These are phyloP conservation scores for Talaromyces thailandensis DNA, from an alignment of 495 filamentous ascomycete species.

Conservation along the genomic window DNA sequence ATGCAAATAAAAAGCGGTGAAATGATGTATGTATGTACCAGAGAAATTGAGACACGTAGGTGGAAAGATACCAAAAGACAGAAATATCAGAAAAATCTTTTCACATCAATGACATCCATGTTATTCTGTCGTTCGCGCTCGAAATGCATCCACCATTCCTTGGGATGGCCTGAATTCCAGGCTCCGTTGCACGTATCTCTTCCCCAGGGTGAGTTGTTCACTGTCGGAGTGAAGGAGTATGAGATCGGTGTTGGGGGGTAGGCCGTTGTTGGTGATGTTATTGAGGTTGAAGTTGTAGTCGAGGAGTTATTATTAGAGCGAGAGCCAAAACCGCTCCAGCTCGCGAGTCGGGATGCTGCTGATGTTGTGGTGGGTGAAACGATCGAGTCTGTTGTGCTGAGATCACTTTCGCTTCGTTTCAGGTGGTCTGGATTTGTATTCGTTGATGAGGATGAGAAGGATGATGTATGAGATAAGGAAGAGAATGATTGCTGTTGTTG, in stretches of 20 bases:
- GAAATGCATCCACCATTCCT: conserved; percentile 44
- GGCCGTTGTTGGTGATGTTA: conserved; percentile 1
- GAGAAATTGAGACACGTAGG: not conserved
- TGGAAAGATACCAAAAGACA: conserved; percentile 8
- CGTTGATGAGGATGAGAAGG: not conserved
- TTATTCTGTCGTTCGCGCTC: conserved; percentile 37
- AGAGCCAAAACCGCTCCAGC: conserved; percentile 2
- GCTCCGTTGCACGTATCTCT: conserved; percentile 39
- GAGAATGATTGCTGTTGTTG: conserved; percentile 1
- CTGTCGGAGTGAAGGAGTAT: conserved; percentile 20
- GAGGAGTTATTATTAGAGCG: not conserved
- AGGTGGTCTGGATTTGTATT: not conserved
- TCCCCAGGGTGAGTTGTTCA: conserved; percentile 30
- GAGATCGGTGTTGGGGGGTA: conserved; percentile 31
- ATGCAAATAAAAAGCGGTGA: not conserved
- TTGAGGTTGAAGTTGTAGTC: not conserved
- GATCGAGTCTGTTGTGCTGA: conserved; percentile 17
- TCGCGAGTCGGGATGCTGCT: not conserved
- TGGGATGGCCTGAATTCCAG: conserved; percentile 36
- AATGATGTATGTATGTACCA: not conserved
- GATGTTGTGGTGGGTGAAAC: conserved; percentile 4
- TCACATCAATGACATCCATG: conserved; percentile 27
- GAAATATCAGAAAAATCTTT: conserved; percentile 28
- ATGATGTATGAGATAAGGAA: not conserved
- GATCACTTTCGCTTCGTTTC: conserved; percentile 15